Evolutionary conservation across 768 basidiomycete genomes (phyloP).

Genomic region (Hydnomerulius pinastri): DNA sequence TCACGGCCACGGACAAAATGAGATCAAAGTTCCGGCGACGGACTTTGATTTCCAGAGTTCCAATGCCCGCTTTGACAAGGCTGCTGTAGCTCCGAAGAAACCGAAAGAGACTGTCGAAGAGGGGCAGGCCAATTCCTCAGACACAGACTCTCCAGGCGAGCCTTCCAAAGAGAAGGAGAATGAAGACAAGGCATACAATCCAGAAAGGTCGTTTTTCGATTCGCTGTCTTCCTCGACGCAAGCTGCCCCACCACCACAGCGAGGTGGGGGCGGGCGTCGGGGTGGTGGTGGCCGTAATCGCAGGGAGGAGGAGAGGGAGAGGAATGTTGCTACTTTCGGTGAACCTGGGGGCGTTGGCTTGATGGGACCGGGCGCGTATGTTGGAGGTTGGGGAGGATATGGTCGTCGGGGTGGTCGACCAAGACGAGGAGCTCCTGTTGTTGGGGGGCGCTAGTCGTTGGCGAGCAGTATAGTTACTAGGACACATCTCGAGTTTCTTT

Average conservation of each 20-base stretch:
- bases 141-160: conserved; percentile 26
- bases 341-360: conserved; percentile 80
- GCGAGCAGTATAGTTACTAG: too few relatives aligned
- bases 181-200: conserved; percentile 65
- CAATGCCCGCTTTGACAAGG: conserved; percentile 83
- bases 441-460: conserved; percentile 21
- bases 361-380: conserved; percentile 77
- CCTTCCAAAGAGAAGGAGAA: conserved; percentile 40
- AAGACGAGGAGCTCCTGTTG: conserved; percentile 34
- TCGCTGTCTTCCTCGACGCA: conserved; percentile 55
- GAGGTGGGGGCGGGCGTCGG: conserved; percentile 43
- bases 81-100: conserved; percentile 46
- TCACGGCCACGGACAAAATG: conserved; percentile 30
- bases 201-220: conserved; percentile 81
- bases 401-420: conserved; percentile 51
- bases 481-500: neutral
- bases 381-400: conserved; percentile 77
- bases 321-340: conserved; percentile 85
- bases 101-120: conserved; percentile 31
- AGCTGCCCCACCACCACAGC: conserved; percentile 27
- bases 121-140: conserved; percentile 31
- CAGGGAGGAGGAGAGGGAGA: conserved; percentile 81
- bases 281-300: conserved; percentile 62
- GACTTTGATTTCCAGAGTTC: conserved; percentile 83
- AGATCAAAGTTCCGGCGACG: conserved; percentile 64